Conservation (phyloP, 2,329 filamentous ascomycete genomes). For the Microdochium nivale region DNA sequence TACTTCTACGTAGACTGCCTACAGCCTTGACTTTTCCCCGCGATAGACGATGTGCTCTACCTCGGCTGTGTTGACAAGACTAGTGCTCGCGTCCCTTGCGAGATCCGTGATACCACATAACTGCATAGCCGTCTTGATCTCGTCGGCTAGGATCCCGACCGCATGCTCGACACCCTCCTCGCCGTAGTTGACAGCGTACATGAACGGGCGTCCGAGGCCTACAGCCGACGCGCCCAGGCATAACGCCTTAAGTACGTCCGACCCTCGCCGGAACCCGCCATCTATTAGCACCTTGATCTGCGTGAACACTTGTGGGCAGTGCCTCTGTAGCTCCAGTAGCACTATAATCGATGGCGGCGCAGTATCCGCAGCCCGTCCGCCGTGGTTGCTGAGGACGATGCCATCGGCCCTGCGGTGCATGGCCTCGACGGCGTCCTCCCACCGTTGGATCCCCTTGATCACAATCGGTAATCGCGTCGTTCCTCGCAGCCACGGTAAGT, state of each 20-base stretch:
- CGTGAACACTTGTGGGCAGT: slow-evolving; percentile 39
- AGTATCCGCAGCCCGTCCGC: slow-evolving; percentile 46
- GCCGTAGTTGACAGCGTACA: slow-evolving; percentile 31
- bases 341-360: slow-evolving; percentile 12
- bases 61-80: background rate
- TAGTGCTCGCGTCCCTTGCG: slow-evolving; percentile 16
- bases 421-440: slow-evolving; percentile 43
- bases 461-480: slow-evolving; percentile 43
- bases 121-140: slow-evolving; percentile 38
- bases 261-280: slow-evolving; percentile 42
- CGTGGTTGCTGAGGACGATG: slow-evolving; percentile 49
- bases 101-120: slow-evolving; percentile 40
- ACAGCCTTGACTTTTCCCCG: too few species aligned
- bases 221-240: slow-evolving; percentile 45
- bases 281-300: slow-evolving; percentile 44
- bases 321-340: slow-evolving; percentile 5
- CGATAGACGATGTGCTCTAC: too few species aligned
- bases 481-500: slow-evolving; percentile 44
- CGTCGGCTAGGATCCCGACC: slow-evolving; percentile 21
- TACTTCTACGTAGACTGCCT: too few species aligned
- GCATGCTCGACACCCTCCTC: background rate
- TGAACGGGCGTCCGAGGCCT: slow-evolving; percentile 41
- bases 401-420: slow-evolving; percentile 40
- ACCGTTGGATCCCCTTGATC: slow-evolving; percentile 47
- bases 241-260: slow-evolving; percentile 45